Evolutionary conservation across 805 yeast species (phyloP).

Genomic region (Ogataea thermomethanolica): DNA sequence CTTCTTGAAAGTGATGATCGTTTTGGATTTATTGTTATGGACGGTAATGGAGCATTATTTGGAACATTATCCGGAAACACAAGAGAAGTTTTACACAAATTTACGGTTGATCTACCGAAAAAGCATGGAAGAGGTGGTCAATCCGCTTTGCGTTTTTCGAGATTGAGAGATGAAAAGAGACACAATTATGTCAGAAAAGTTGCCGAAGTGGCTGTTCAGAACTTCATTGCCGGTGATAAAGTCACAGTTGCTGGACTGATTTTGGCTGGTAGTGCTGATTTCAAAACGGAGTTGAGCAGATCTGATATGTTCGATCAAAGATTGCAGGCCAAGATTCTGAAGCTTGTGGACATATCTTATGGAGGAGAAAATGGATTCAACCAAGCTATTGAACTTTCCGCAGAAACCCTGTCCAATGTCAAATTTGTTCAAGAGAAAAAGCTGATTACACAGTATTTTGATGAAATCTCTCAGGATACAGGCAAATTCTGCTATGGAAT

Average conservation of each 20-base stretch:
- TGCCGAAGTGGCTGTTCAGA: slow-evolving; percentile 97
- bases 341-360: slow-evolving; percentile 93
- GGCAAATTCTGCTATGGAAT: slow-evolving; percentile 98
- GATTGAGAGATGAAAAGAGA: slow-evolving; percentile 98
- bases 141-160: slow-evolving; percentile 97
- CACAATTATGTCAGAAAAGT: slow-evolving; percentile 98
- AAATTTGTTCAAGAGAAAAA: slow-evolving; percentile 98
- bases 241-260: slow-evolving; percentile 92
- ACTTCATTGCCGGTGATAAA: slow-evolving; percentile 92
- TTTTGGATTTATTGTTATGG: slow-evolving; percentile 98
- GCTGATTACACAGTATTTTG: slow-evolving; percentile 86
- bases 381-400: slow-evolving; percentile 97
- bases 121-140: slow-evolving; percentile 99
- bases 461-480: slow-evolving; percentile 95
- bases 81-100: slow-evolving; percentile 92
- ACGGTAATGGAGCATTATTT: slow-evolving; percentile 97
- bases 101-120: slow-evolving; percentile 96
- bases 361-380: slow-evolving; percentile 99
- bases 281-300: slow-evolving; percentile 89
- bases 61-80: slow-evolving; percentile 96
- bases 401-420: slow-evolving; percentile 95
- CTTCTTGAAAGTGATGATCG: slow-evolving; percentile 91
- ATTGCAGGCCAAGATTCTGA: slow-evolving; percentile 79
- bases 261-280: slow-evolving; percentile 98
- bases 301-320: slow-evolving; percentile 93